phyloP scores from a whole-genome alignment of 768 basidiomycete genomes.

The Imleria badia region DNA sequence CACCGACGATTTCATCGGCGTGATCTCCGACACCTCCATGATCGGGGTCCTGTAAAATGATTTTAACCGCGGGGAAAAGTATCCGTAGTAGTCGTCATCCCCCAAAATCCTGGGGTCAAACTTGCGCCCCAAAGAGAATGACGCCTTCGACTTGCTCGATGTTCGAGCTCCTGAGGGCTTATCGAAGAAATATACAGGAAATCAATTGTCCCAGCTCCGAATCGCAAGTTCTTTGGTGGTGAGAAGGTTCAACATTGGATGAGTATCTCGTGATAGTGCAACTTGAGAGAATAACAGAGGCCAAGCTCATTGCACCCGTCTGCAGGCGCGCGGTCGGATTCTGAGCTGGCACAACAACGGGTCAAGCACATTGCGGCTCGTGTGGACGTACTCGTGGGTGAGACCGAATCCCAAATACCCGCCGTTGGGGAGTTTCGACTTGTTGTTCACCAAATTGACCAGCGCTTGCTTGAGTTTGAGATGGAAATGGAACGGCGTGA shows the following conservation, averaged over 20 bases:
- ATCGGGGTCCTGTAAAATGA: constrained; percentile 1
- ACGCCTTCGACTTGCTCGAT: too few relatives aligned
- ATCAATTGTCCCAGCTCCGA: too few relatives aligned
- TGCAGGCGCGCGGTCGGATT: constrained; percentile 6
- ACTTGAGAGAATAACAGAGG: not conserved
- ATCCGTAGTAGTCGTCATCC: not conserved
- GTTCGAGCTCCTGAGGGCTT: not conserved
- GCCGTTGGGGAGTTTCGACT: constrained; percentile 2
- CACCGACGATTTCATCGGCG: constrained; percentile 10
- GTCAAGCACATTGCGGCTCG: not conserved
- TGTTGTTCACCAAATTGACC: too few relatives aligned
- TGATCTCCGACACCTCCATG: constrained; percentile 11
- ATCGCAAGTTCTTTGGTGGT: not conserved
- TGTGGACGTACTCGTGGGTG: constrained; percentile 13
- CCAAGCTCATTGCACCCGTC: constrained; percentile 7
- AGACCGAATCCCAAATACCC: constrained; percentile 17
- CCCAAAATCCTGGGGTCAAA: not conserved
- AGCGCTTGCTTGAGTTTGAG: constrained; percentile 1
- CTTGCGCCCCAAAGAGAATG: too few relatives aligned
- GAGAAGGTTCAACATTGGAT: not conserved
- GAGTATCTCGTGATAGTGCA: not conserved
- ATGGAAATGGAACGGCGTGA: not conserved
- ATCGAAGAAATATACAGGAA: not conserved
- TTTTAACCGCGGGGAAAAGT: not conserved
- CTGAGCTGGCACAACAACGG: constrained; percentile 8